Evolutionary conservation across 305 asterid species (phyloP), one percentile per base, ranked within the genome.

Genomic region (Fraxinus sp.): DNA sequence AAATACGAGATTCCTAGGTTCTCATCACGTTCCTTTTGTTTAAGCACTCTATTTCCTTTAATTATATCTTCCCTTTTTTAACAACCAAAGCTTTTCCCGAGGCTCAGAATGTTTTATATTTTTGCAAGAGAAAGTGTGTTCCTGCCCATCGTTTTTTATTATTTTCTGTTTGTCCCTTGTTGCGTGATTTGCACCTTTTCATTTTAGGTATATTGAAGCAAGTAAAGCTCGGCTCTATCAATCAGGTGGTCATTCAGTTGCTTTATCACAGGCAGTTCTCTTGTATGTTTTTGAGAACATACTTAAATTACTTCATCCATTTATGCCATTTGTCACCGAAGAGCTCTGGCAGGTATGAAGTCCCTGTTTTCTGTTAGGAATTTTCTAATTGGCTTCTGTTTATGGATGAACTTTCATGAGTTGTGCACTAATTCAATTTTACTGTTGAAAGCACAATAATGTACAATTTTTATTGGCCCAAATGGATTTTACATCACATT

Each of bases 291-390:
- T 91, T 74, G 96, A 85, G 83, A 94, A 89, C 86, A 88, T 92
- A 79, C 89, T 96, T 75, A 96, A 96, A 87, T 82, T 96, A 86
- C 93, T 96, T 74, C 99, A 96, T 87, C 99, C 98, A 0, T 94
- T 96, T 86, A 96, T 96, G 99, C 99, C 99, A 73, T 96, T 93
- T 84, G 99, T 96, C 75, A 96, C 98, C 11, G 99, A 96, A 86
- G 98, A 91, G 88, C 96, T 94, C 80, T 96, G 99, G 98, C 99
- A 94, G 98, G 99, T 96, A 92, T 77, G 79, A 35, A 33, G 73
- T 14, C 72, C 74, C 18, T 10, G 74, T 71, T 30, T 71, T 71
- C 76, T 71, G 0, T 16, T 71, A 30, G 43, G 76, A 32, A 24
- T 68, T 28, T 68, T 37, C 76, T 14, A 30, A 24, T 26, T 32